Evolutionary conservation across 768 basidiomycete species (phyloP).

Genomic region (Hygrophoropsis aurantiaca): DNA sequence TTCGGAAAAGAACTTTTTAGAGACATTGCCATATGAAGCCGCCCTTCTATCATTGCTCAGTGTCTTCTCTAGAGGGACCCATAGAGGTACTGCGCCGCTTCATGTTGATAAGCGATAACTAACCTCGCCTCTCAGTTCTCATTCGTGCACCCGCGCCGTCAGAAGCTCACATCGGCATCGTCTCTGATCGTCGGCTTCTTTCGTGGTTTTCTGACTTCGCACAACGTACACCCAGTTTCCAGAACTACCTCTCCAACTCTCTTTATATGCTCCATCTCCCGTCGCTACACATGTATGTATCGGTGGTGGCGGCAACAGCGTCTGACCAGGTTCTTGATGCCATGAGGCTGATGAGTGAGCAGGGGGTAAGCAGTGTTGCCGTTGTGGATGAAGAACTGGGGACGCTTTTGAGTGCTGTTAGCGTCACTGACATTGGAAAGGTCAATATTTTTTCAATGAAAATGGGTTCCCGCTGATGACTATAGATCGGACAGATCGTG

Average conservation of each 20-base stretch:
- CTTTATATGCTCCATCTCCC: slow-evolving; percentile 59
- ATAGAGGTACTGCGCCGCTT: slow-evolving; percentile 52
- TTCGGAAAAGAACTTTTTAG: slow-evolving; percentile 82
- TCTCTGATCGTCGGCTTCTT: slow-evolving; percentile 73
- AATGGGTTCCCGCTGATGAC: not conserved
- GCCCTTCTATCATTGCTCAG: slow-evolving; percentile 61
- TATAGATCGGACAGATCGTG: slow-evolving; percentile 50
- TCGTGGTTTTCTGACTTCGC: slow-evolving; percentile 65
- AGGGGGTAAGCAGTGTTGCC: slow-evolving; percentile 82
- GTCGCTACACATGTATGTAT: slow-evolving; percentile 59
- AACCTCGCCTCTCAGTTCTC: slow-evolving; percentile 42
- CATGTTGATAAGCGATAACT: not conserved
- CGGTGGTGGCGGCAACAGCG: slow-evolving; percentile 64
- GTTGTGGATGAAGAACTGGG: slow-evolving; percentile 68
- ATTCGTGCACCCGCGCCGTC: slow-evolving; percentile 48
- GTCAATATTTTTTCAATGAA: slow-evolving; percentile 31
- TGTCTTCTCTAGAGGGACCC: slow-evolving; percentile 68
- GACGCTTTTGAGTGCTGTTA: slow-evolving; percentile 69
- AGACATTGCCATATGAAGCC: slow-evolving; percentile 61
- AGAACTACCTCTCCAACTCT: slow-evolving; percentile 50
- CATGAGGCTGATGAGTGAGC: slow-evolving; percentile 84
- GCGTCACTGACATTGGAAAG: slow-evolving; percentile 81
- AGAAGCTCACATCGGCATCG: slow-evolving; percentile 60
- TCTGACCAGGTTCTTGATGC: slow-evolving; percentile 70
- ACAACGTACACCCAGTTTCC: slow-evolving; percentile 38